These are phyloP conservation scores for Conringia planisiliqua DNA, from an alignment of 345 rosid species.

Conservation along the genomic window DNA sequence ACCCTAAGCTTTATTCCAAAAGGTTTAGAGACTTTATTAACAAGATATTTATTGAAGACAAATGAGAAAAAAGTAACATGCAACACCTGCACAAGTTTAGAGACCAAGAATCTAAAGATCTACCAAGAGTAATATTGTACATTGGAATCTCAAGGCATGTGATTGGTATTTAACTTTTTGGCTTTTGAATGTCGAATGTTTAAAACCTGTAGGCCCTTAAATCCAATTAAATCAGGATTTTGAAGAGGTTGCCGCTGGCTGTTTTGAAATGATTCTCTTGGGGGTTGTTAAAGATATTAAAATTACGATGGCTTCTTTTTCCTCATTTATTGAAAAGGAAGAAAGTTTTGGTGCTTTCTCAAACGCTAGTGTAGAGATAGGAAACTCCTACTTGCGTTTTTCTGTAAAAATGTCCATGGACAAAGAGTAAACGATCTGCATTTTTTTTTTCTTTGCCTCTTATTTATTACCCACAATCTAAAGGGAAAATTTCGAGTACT, in stretches of 20 bases:
- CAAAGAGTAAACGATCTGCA: neutral
- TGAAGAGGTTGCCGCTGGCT: constrained; percentile 22
- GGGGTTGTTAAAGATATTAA: neutral
- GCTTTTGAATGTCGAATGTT: constrained; percentile 9
- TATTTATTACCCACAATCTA: neutral
- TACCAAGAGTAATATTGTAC: neutral
- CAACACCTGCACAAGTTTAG: neutral
- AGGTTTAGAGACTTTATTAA: constrained; percentile 60
- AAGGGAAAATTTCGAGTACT: too few species aligned
- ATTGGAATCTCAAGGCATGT: constrained; percentile 1
- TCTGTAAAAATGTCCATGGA: neutral
- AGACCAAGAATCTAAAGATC: constrained; percentile 10
- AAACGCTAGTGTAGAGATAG: constrained; percentile 5
- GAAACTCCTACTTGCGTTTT: neutral
- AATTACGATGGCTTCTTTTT: neutral
- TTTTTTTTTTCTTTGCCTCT: neutral
- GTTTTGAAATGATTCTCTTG: constrained; percentile 10
- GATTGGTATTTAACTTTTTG: constrained; percentile 13
- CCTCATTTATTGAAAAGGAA: neutral
- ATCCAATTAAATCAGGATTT: constrained; percentile 6
- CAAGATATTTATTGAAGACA: constrained; percentile 55
- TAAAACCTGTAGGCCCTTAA: neutral
- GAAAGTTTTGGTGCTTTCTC: constrained; percentile 13
- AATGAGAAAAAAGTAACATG: constrained; percentile 14
- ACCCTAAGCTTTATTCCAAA: constrained; percentile 61